Percentiles rank a stretch among this genome's conserved stretches.
Conservation (phyloP, 2,329 filamentous ascomycete genomes). For the Xylaria digitata region DNA sequence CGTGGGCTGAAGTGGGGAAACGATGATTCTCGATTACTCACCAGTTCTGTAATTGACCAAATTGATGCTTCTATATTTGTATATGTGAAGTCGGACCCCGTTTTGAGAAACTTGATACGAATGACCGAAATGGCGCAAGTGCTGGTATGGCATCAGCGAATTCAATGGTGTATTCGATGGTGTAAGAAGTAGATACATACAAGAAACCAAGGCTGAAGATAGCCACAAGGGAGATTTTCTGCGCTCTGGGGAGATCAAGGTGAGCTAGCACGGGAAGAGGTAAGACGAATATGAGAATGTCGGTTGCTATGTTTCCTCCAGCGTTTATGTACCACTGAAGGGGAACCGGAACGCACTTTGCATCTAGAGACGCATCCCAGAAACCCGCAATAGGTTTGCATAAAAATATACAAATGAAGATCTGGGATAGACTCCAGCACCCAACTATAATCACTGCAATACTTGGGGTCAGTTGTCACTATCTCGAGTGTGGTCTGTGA, state of each 20-base stretch:
- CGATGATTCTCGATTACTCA: background rate
- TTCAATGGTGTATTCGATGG: background rate
- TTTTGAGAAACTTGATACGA: conserved; percentile 52
- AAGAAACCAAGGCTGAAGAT: conserved; percentile 56
- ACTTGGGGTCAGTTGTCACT: background rate
- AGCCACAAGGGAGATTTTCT: conserved; percentile 51
- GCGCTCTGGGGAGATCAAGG: conserved; percentile 51
- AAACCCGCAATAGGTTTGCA: conserved; percentile 53
- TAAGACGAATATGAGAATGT: conserved; percentile 52
- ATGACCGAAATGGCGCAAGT: conserved; percentile 55
- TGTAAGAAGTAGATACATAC: conserved; percentile 43
- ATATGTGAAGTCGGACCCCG: conserved; percentile 52
- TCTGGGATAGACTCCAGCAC: conserved; percentile 53
- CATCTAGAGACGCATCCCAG: conserved; percentile 48
- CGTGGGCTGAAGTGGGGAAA: background rate
- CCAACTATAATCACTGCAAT: conserved; percentile 47
- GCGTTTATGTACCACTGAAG: conserved; percentile 52
- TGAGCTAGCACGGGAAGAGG: conserved; percentile 52
- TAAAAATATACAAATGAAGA: conserved; percentile 52
- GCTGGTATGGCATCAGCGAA: conserved; percentile 32
- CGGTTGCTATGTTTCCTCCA: conserved; percentile 53
- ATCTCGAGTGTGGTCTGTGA: background rate
- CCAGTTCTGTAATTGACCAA: conserved; percentile 53
- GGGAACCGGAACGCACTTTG: conserved; percentile 50
- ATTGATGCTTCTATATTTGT: conserved; percentile 53